Evolutionary conservation across 2,329 filamentous ascomycete genomes (phyloP).

Genomic region (Hypoxylon sp.): DNA sequence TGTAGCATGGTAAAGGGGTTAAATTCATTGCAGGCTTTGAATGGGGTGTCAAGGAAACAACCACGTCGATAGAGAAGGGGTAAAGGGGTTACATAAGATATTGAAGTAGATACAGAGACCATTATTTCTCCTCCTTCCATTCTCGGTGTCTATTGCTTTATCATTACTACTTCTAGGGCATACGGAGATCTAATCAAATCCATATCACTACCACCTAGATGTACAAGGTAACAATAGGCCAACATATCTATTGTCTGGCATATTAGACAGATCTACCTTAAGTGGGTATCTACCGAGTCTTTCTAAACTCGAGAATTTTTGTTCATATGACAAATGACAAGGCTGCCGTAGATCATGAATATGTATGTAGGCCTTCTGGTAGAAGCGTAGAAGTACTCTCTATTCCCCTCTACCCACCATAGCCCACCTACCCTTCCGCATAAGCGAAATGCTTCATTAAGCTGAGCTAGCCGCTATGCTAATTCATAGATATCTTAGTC

Average conservation of each 20-base stretch:
- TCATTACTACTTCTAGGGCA: neutral
- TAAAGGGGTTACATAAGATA: neutral
- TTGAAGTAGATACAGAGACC: neutral
- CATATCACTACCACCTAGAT: neutral
- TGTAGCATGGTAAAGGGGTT: neutral
- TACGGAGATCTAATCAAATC: neutral
- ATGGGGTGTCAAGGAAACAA: neutral
- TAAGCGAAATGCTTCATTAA: neutral
- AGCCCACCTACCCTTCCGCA: neutral
- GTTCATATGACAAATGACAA: neutral
- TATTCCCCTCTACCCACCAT: neutral
- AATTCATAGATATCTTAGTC: neutral
- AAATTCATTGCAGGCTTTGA: neutral
- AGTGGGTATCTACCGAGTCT: neutral
- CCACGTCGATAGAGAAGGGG: neutral
- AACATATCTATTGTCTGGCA: neutral
- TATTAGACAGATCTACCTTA: slow-evolving; percentile 1
- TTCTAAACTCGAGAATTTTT: neutral
- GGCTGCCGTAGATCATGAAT: neutral
- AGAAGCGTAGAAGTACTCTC: neutral
- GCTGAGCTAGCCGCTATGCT: neutral
- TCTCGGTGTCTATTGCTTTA: neutral
- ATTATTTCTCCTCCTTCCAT: neutral
- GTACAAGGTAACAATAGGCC: neutral
- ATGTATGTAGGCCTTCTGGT: too few relatives aligned